Conservation (phyloP, 129 eudicot genomes). For the Artemisia argyi region DNA sequence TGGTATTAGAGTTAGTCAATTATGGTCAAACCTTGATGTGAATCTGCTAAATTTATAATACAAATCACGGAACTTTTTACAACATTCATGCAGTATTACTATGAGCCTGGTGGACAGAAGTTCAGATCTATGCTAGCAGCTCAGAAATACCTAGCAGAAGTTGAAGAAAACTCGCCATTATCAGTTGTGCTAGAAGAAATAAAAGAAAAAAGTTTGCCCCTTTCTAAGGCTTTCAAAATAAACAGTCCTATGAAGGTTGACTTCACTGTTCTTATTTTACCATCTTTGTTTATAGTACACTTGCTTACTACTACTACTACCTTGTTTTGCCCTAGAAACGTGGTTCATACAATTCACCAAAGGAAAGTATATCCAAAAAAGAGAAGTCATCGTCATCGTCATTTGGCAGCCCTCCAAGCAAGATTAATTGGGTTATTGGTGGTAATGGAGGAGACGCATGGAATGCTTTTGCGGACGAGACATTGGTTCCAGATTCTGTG, state of each 20-base stretch:
- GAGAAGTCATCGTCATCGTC: constrained; percentile 33
- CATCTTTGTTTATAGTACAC: neutral
- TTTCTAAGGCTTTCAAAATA: constrained; percentile 56
- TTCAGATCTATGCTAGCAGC: constrained; percentile 72
- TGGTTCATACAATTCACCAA: constrained; percentile 44
- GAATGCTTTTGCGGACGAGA: constrained; percentile 65
- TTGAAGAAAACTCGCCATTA: constrained; percentile 45
- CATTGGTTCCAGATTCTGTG: constrained; percentile 58
- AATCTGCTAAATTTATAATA: neutral
- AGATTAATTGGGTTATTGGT: constrained; percentile 77
- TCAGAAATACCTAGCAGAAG: constrained; percentile 48
- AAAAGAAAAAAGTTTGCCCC: constrained; percentile 52
- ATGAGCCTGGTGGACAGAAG: constrained; percentile 66
- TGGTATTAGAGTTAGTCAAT: neutral
- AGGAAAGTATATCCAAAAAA: constrained; percentile 31
- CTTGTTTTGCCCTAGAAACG: constrained; percentile 43
- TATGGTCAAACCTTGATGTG: neutral
- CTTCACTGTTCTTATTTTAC: constrained; percentile 12
- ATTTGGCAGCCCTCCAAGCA: constrained; percentile 46
- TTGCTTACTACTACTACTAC: neutral
- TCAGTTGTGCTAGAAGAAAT: constrained; percentile 52
- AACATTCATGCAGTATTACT: constrained; percentile 57
- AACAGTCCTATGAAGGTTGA: constrained; percentile 49
- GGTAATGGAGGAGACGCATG: constrained; percentile 59
- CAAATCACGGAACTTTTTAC: neutral